These are phyloP conservation scores for Metschnikowia anglica DNA, from an alignment of 805 yeast species.

Conservation along the genomic window DNA sequence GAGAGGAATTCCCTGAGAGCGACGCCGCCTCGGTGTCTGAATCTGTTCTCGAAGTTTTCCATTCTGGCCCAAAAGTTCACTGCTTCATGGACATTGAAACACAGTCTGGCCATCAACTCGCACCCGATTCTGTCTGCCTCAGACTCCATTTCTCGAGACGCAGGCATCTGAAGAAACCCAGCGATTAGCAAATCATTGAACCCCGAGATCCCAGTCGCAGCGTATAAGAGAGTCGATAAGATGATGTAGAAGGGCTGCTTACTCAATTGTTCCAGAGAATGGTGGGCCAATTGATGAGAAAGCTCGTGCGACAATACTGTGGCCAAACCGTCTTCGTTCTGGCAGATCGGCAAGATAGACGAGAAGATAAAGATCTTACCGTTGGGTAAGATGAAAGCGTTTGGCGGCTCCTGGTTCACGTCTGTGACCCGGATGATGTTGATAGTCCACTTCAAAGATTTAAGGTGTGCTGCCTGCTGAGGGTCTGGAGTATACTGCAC, in stretches of 20 bases:
- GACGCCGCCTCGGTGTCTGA: constrained; percentile 14
- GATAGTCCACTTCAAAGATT: constrained; percentile 65
- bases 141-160: constrained; percentile 89
- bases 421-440: constrained; percentile 60
- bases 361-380: constrained; percentile 92
- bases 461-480: constrained; percentile 36
- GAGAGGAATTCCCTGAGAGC: constrained; percentile 63
- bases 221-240: constrained; percentile 51
- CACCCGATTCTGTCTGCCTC: constrained; percentile 96
- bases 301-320: constrained; percentile 92
- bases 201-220: constrained; percentile 57
- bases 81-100: constrained; percentile 77
- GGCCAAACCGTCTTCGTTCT: constrained; percentile 88
- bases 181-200: constrained; percentile 53
- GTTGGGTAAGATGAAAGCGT: constrained; percentile 94
- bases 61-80: constrained; percentile 80
- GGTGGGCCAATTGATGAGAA: constrained; percentile 92
- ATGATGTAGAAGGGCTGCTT: constrained; percentile 68
- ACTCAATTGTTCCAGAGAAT: constrained; percentile 80
- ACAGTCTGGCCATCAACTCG: constrained; percentile 86
- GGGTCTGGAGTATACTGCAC: constrained; percentile 32
- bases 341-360: constrained; percentile 73
- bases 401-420: constrained; percentile 75
- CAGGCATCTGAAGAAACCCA: constrained; percentile 70
- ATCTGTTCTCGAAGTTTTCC: constrained; percentile 42